Evolutionary conservation across 495 filamentous ascomycete genomes (phyloP).

Genomic region (Acidomyces sp.): DNA sequence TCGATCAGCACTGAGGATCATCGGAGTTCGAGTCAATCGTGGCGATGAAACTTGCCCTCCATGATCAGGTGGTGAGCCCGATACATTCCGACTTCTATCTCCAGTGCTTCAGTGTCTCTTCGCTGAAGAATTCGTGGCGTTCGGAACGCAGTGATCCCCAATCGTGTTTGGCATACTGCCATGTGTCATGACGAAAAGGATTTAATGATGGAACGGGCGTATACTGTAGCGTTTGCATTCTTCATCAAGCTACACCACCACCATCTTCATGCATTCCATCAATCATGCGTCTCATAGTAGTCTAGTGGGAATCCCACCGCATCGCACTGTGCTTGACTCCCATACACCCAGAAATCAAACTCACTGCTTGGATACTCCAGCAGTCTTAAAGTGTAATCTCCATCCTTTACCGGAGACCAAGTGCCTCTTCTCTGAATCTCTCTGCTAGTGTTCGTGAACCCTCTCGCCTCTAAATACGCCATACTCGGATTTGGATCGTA

Average conservation of each 20-base stretch:
- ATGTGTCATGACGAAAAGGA: too few relatives aligned
- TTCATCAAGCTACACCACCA: too few relatives aligned
- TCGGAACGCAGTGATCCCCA: too few relatives aligned
- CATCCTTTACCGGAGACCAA: slow-evolving; percentile 2
- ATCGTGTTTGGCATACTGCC: too few relatives aligned
- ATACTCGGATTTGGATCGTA: slow-evolving; percentile 19
- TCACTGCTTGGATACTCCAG: slow-evolving; percentile 4
- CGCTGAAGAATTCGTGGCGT: too few relatives aligned
- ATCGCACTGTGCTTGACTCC: slow-evolving; percentile 4
- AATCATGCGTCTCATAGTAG: slow-evolving; percentile 7
- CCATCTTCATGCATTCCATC: too few relatives aligned
- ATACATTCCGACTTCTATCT: too few relatives aligned
- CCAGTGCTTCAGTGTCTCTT: too few relatives aligned
- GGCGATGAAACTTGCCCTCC: too few relatives aligned
- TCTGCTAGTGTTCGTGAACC: slow-evolving; percentile 20
- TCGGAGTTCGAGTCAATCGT: slow-evolving; percentile 17
- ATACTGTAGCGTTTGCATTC: too few relatives aligned
- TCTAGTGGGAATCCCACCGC: slow-evolving; percentile 8
- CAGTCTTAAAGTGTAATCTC: slow-evolving; percentile 2
- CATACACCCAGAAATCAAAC: slow-evolving; percentile 7
- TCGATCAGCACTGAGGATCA: slow-evolving; percentile 23
- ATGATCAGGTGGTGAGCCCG: too few relatives aligned
- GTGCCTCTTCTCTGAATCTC: slow-evolving; percentile 3
- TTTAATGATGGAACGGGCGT: too few relatives aligned
- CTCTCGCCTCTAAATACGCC: slow-evolving; percentile 20